Evolutionary conservation across 345 rosid species (phyloP), one percentile per base, ranked within the genome.

Genomic region (Camelina sativa): DNA sequence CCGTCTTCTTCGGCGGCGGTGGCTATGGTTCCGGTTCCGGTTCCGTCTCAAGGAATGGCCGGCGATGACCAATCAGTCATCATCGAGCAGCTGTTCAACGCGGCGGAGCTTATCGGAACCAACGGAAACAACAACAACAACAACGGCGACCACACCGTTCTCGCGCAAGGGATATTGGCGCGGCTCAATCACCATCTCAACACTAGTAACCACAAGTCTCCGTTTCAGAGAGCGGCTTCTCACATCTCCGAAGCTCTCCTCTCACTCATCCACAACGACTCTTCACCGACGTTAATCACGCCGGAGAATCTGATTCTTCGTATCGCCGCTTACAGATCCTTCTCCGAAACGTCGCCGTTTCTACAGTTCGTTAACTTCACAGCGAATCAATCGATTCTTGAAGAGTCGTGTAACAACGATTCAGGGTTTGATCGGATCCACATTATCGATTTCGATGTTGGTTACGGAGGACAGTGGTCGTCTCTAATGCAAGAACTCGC

Each of bases 141-240:
- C 22, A 50, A 59, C 69, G 75, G 75, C 75, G 89, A 89, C 77
- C 87, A 89, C 66, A 80, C 78, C 82, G 77, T 78, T 80, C 97
- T 81, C 96, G 99, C 99, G 90, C 98, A 92, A 86, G 99, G 86
- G 98, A 95, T 95, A 95, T 95, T 95, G 99, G 99, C 99, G 98
- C 99, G 99, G 98, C 99, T 95, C 98, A 95, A 95, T 95, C 99
- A 95, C 82, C 94, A 89, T 92, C 96, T 90, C 96, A 89, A 89
- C 89, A 87, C 84, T 63, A 28, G 30, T 28, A 28, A 28, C 28
- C 47, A 78, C 4, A 79, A 74, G 48, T 4, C 79, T 47, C 97
- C 98, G 79, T 84, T 88, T 75, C 80, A 76, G 3, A 81, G 96
- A 90, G 90, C 89, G 77, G 96, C 96, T 81, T 88, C 79, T 76